Evolutionary conservation across 2,329 filamentous ascomycete genomes (phyloP).

Genomic region (Ophiobolus disseminans): DNA sequence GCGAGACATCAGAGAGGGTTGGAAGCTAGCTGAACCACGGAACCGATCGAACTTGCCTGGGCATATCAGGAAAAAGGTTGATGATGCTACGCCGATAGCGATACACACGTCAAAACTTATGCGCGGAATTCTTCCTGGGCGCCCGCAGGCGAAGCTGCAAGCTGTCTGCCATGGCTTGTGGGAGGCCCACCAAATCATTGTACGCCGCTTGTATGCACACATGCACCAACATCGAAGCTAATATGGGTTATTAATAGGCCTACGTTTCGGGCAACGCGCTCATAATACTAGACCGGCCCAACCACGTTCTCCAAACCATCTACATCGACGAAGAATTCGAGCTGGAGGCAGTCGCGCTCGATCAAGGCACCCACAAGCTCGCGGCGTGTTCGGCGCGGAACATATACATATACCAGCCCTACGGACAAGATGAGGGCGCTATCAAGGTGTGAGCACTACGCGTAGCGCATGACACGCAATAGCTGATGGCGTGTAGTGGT

Average conservation of each 20-base stretch:
- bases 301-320: conserved; percentile 83
- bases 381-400: conserved; percentile 72
- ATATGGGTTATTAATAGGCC: conserved; percentile 58
- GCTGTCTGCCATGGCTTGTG: conserved; percentile 76
- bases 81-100: conserved; percentile 11
- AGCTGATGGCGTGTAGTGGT: conserved; percentile 58
- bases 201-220: conserved; percentile 52
- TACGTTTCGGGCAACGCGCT: conserved; percentile 92
- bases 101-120: conserved; percentile 53
- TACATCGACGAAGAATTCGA: conserved; percentile 77
- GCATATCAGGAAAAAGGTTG: background rate
- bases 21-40: background rate
- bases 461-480: conserved; percentile 8
- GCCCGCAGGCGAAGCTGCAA: conserved; percentile 79
- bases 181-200: conserved; percentile 75
- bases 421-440: conserved; percentile 72
- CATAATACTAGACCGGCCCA: conserved; percentile 77
- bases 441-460: conserved; percentile 67
- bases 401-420: conserved; percentile 80
- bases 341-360: conserved; percentile 79
- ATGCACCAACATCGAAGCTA: conserved; percentile 12
- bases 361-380: conserved; percentile 85
- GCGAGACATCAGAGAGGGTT: background rate
- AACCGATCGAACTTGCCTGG: background rate
- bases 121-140: conserved; percentile 80